Conservation (phyloP, 148 eudicot genomes). For the Camellia granthamiana region DNA sequence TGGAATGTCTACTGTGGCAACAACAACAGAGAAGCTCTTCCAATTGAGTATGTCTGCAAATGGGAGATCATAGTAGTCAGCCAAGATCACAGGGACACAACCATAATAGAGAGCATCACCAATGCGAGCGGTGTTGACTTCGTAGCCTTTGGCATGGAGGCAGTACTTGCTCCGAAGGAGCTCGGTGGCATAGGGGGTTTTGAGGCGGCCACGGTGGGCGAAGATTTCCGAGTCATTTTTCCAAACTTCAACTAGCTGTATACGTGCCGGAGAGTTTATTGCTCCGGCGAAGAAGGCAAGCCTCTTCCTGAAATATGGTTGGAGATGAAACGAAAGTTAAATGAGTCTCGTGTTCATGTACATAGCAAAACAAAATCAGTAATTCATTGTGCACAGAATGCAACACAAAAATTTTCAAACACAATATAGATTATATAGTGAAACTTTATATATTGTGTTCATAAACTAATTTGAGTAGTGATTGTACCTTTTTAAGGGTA, state of each 20-base stretch:
- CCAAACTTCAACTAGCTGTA: constrained; percentile 53
- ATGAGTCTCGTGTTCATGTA: background rate
- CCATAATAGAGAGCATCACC: constrained; percentile 87
- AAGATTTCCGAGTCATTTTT: constrained; percentile 53
- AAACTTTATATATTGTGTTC: too few species aligned
- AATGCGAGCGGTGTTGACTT: constrained; percentile 85
- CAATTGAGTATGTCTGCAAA: constrained; percentile 71
- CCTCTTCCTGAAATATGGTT: constrained; percentile 45
- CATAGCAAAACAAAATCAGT: too few species aligned
- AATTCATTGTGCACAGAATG: too few species aligned
- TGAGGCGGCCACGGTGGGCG: constrained; percentile 49
- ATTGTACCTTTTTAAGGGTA: too few species aligned
- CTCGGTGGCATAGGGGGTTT: constrained; percentile 66
- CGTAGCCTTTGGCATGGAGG: constrained; percentile 88
- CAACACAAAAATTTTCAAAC: too few species aligned
- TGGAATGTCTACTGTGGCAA: constrained; percentile 53
- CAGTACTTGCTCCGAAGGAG: constrained; percentile 74
- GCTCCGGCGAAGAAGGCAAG: constrained; percentile 93
- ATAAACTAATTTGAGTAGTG: too few species aligned
- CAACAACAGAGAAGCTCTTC: constrained; percentile 64
- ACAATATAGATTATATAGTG: too few species aligned
- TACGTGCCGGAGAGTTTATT: constrained; percentile 56
- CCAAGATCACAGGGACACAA: constrained; percentile 82
- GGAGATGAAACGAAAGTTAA: background rate
- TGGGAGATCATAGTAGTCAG: constrained; percentile 89